Base-by-base conservation (phyloP, 2,329 filamentous ascomycete genomes). In the Monilinia fructigena region DNA sequence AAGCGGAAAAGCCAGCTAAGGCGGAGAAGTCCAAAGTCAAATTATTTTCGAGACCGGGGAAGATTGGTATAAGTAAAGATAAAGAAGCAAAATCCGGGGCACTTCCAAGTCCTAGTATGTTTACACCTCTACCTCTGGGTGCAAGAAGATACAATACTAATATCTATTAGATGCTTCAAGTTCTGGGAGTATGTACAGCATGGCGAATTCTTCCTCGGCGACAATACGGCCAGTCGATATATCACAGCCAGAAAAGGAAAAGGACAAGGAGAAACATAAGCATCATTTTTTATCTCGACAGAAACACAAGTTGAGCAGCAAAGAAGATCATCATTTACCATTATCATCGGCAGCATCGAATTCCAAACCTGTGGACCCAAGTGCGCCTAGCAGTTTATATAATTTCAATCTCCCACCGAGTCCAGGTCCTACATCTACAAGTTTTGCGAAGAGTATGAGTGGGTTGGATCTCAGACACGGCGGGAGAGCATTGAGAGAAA, bases 381-480 rank as follows among this genome's bases (percentile, higher is more conserved):
- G 81, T 73, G 89, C 89, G 3, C 89, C 91, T 0, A 89, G 86
- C 71, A 91, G 89, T 65, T 78, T 94, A 5, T 94, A 94, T 79
- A 92, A 87, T 69, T 93, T 94, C 77, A 90, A 87, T 66, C 78
- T 91, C 1, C 90, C 90, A 1, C 83, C 88, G 10, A 92, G 89
- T 68, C 90, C 91, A 1, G 88, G 85, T 0, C 86, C 88, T 18
- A 84, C 82, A 61, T 84, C 82, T 63, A 84, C 82, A 35, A 82
- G 85, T 42, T 96, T 98, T 76, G 83, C 88, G 48, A 96, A 95
- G 78, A 90, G 89, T 3, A 90, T 95, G 74, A 94, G 90, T 67
- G 90, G 90, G 0, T 80, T 94, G 54, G 91, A 94, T 77, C 79
- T 94, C 35, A 83, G 91, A 62, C 91, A 94, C 78, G 91, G 89